phyloP scores from a whole-genome alignment of 2,329 filamentous ascomycete genomes.

The Alternaria novae-zelandiae region DNA sequence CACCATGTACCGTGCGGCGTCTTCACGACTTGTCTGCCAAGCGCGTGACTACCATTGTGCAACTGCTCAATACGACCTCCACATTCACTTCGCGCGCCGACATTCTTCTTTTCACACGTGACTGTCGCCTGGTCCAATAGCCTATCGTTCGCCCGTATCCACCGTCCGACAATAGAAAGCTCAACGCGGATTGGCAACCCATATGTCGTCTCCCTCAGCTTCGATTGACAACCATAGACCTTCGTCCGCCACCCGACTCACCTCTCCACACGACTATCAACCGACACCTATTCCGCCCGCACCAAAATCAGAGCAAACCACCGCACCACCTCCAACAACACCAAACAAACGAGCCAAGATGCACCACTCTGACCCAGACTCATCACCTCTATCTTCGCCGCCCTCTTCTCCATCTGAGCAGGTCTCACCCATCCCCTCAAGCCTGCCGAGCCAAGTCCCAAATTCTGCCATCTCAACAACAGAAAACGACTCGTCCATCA shows the following conservation, averaged over 20 bases:
- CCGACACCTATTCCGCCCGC: neutral
- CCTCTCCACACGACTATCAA: neutral
- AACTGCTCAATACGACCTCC: neutral
- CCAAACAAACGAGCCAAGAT: constrained; percentile 11
- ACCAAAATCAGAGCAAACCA: neutral
- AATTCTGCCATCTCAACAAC: neutral
- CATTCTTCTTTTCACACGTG: neutral
- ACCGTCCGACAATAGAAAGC: neutral
- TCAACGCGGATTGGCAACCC: neutral
- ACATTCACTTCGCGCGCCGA: neutral
- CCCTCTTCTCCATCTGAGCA: constrained; percentile 3
- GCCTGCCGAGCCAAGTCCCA: neutral
- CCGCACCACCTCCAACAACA: constrained; percentile 4
- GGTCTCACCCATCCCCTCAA: neutral
- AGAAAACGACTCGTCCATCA: neutral
- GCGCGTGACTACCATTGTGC: neutral
- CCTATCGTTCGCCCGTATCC: neutral
- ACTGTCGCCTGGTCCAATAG: neutral
- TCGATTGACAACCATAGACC: constrained; percentile 7
- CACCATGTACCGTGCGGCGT: neutral
- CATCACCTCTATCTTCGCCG: constrained; percentile 20
- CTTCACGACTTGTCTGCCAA: neutral
- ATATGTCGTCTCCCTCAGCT: neutral
- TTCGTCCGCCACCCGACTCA: constrained; percentile 1
- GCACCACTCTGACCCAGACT: constrained; percentile 4